Base-by-base conservation (phyloP, 768 basidiomycete species). In the Leucocoprinus sp. region DNA sequence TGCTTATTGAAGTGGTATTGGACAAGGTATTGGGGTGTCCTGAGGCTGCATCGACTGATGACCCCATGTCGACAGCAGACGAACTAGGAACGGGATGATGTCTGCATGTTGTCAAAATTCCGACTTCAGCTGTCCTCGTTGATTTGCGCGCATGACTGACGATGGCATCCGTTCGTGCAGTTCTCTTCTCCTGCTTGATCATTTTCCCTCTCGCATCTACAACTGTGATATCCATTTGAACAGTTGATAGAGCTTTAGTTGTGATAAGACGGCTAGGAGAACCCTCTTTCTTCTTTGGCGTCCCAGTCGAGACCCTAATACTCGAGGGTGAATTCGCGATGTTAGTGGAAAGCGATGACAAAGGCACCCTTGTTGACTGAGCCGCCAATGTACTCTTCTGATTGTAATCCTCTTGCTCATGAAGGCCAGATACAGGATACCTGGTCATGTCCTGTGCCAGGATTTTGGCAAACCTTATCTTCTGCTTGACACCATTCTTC, bases 191-290 rank as follows among this genome's bases (percentile, higher is more conserved):
- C 55, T 76, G 71, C 45, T 70, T 74, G 35, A 88, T 49, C 26
- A 66, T 74, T 40, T 60, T 67, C 9, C 86, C 86, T 23, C 65
- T 56, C 23, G 73, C 70, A 57, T 89, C 84, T 18, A 87, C 45
- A 27, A 84, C 65, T 28, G 80, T 64, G 41, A 89, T 87, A 37
- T 88, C 82, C 40, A 86, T 65, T 31, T 78, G 69, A 9, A 86
- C 70, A 15, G 75, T 45, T 6, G 69, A 66, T 17, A 58, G 45
- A 7, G 62, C 44, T 43, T 60, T 68, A 2, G 62, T 23, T 21
- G 46, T 42, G n/a, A 48, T 33, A 14, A 48, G 46, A 24, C 39
- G 43, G 42, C 64, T 65, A 5, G 55, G 45, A 1, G 65, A 57
- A n/a, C 56, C 51, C 4, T 27, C 43, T 5, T 33, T 5, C 48